Base-by-base conservation (phyloP, 352 stramenopile species). In the Globisporangium barbulae region DNA sequence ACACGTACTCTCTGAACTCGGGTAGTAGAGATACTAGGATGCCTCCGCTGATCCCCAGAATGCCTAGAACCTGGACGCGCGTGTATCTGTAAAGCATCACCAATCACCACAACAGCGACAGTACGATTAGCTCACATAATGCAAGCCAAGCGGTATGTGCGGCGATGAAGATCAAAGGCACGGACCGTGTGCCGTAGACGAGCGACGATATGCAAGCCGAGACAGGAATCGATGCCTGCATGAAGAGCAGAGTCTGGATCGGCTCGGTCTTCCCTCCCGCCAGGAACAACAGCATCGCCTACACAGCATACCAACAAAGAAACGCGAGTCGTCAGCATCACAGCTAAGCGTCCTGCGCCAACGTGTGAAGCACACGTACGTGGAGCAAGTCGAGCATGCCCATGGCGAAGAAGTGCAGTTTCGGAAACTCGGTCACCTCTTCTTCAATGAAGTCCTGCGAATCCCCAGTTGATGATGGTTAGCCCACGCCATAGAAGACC, bases 401-500 rank as follows among this genome's bases (percentile, higher is more conserved):
- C 88, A 96, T 96, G 61, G 89, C 65, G 21, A 94, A 89, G 64
- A 96, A 96, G 64, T 93, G 83, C 39, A 90, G 75, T 67, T 96
- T 96, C 0, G 88, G 83, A 67, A 94, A 94, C 41, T 94, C 85
- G 63, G 77, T 89, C 19, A 88, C 74, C 48, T 96, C 85, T 48
- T 96, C 85, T 69, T 94, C 85, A 45, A 89, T 80, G 41, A 91
- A 85, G 74, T 93, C 83, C 85, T 96, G 65, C 28, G 65, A 35
- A 33, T 28, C 21, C 54, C 45, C 9, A 63, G 2, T 17, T 12
- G 35, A 12, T 41, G 35, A 3, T 41, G 15, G 35, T 41, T 12
- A 41, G 35, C 15, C 4, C 9, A 28, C 15, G 17, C 19, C 3
- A 41, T 12, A 60, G 54, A 45, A 31, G 1, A 17, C 15, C 48